A percentile compares a stretch with the other conserved stretches of the same genome.
These are phyloP conservation scores for Zymoseptoria pseudotritici DNA, from an alignment of 2,329 filamentous ascomycete species.

Conservation along the genomic window DNA sequence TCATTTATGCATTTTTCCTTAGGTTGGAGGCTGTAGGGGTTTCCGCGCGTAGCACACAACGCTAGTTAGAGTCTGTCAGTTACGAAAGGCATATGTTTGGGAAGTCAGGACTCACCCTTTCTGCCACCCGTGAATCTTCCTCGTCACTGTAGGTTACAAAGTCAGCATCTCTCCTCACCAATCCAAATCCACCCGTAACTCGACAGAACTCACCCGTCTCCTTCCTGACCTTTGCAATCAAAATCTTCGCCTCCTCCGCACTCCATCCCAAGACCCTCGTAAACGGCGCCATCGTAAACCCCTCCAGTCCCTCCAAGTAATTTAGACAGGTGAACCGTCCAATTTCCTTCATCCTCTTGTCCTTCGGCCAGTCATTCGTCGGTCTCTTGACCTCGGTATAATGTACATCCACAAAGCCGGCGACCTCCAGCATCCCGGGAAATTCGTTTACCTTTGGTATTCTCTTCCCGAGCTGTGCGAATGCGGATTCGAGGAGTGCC, in stretches of 20 bases:
- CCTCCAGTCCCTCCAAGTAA: slow-evolving; percentile 36
- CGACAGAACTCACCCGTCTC: slow-evolving; percentile 20
- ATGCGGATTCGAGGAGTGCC: slow-evolving; percentile 11
- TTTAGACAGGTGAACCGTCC: slow-evolving; percentile 21
- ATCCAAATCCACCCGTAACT: background rate
- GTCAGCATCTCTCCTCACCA: background rate
- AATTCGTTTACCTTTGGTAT: slow-evolving; percentile 13
- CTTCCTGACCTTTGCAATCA: slow-evolving; percentile 37
- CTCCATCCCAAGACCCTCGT: slow-evolving; percentile 38
- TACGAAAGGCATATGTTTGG: background rate
- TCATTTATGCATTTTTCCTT: background rate
- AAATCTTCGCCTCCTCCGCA: slow-evolving; percentile 38
- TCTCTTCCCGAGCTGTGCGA: slow-evolving; percentile 14
- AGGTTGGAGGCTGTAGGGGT: background rate
- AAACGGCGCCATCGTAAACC: slow-evolving; percentile 38
- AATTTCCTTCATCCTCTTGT: slow-evolving; percentile 22
- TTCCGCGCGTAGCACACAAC: slow-evolving; percentile 7
- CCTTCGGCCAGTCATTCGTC: slow-evolving; percentile 25
- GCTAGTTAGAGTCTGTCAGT: background rate
- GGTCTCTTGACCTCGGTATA: slow-evolving; percentile 19
- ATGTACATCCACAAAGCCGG: slow-evolving; percentile 23
- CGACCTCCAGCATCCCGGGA: slow-evolving; percentile 13
- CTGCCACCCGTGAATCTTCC: slow-evolving; percentile 17
- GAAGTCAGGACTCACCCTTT: slow-evolving; percentile 9
- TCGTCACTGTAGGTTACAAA: slow-evolving; percentile 1